A percentile compares a stretch with the other conserved stretches of the same genome.
phyloP scores from a whole-genome alignment of 2,329 filamentous ascomycete species.

The Epichloe aotearoae region DNA sequence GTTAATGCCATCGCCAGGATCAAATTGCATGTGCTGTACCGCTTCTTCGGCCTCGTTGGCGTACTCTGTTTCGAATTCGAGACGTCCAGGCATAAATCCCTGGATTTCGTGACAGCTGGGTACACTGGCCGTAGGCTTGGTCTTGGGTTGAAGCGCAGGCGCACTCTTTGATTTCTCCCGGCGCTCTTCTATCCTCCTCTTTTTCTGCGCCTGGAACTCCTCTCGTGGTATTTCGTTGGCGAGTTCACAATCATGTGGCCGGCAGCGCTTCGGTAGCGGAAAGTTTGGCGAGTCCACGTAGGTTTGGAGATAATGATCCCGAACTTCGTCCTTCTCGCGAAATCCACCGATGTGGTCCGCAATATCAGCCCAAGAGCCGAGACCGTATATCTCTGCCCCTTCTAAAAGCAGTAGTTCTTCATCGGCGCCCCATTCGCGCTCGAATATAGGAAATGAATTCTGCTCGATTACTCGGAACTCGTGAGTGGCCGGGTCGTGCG shows the following conservation, averaged over 20 bases:
- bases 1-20: constrained; percentile 87
- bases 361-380: constrained; percentile 96
- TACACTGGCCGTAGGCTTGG: constrained; percentile 90
- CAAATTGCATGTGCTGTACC: constrained; percentile 96
- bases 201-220: constrained; percentile 86
- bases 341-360: constrained; percentile 96
- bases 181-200: constrained; percentile 80
- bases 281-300: constrained; percentile 77
- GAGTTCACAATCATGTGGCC: constrained; percentile 65
- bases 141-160: constrained; percentile 73
- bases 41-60: constrained; percentile 97
- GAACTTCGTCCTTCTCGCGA: constrained; percentile 85
- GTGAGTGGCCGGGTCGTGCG: constrained; percentile 78
- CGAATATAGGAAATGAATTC: constrained; percentile 94
- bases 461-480: constrained; percentile 92
- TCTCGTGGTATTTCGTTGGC: constrained; percentile 75
- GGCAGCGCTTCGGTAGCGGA: constrained; percentile 75
- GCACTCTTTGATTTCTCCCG: constrained; percentile 79
- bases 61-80: constrained; percentile 96
- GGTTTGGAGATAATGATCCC: constrained; percentile 81
- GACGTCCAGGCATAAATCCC: constrained; percentile 92
- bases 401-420: constrained; percentile 90
- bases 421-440: constrained; percentile 90
- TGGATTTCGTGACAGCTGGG: constrained; percentile 96
- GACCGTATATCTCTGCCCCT: constrained; percentile 87